Conservation (phyloP, 306 rosid species). For the Trichosanthes truncata region DNA sequence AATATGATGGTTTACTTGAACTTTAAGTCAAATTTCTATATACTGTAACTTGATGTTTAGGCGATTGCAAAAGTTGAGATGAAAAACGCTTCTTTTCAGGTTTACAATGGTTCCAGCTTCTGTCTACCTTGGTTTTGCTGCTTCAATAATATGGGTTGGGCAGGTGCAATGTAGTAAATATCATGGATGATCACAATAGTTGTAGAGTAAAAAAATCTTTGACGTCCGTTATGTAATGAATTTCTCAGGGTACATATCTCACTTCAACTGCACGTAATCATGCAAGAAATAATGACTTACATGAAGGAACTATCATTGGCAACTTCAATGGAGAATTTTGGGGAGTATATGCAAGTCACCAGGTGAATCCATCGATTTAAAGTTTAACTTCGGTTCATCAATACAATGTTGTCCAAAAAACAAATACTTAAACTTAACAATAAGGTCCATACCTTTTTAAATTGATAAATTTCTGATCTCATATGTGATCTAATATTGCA, state of each 20-base stretch:
- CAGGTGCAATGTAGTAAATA: constrained; percentile 42
- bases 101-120: constrained; percentile 93
- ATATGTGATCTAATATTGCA: constrained; percentile 22
- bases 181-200: background rate
- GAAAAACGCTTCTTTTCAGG: constrained; percentile 33
- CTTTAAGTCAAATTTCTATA: background rate
- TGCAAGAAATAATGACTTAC: constrained; percentile 46
- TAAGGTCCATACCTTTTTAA: background rate
- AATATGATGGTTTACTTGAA: background rate
- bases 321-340: constrained; percentile 92
- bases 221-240: constrained; percentile 15
- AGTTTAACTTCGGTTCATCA: background rate
- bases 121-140: constrained; percentile 81
- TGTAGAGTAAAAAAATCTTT: background rate
- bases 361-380: constrained; percentile 35
- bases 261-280: constrained; percentile 77
- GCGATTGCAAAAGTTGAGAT: background rate
- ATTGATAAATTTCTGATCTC: background rate
- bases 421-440: background rate
- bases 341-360: constrained; percentile 72
- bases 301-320: constrained; percentile 81
- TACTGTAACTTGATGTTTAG: background rate
- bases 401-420: background rate
- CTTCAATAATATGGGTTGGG: constrained; percentile 98
- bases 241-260: constrained; percentile 78